phyloP scores from a whole-genome alignment of 169 alveolate species.

The Eimeria sp. region DNA sequence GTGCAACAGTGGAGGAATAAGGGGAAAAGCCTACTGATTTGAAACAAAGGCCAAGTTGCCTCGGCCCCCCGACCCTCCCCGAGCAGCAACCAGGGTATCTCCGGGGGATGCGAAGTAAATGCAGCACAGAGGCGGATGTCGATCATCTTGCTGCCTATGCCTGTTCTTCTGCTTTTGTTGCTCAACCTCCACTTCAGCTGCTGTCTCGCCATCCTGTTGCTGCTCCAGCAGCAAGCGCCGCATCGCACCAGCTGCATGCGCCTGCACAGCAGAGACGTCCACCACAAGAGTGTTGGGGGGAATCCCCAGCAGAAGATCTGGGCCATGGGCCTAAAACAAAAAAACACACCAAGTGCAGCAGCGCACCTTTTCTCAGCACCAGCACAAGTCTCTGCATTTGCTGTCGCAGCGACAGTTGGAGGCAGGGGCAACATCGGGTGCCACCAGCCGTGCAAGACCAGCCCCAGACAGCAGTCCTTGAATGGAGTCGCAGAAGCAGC shows the following conservation, averaged over 20 bases:
- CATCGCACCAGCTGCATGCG: conserved; percentile 13
- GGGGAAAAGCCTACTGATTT: background rate
- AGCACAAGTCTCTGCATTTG: background rate
- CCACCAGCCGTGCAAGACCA: conserved; percentile 3
- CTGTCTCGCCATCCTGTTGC: background rate
- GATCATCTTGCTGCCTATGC: background rate
- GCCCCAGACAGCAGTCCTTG: background rate
- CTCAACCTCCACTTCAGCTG: background rate
- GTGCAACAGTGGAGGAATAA: background rate
- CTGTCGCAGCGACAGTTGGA: background rate
- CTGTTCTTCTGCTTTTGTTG: background rate
- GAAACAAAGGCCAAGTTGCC: conserved; percentile 76
- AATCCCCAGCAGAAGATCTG: conserved; percentile 58
- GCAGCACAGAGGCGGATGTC: conserved; percentile 20
- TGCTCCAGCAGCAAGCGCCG: conserved; percentile 68
- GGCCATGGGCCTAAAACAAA: conserved; percentile 34
- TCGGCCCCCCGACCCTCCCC: conserved; percentile 67
- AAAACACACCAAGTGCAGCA: background rate
- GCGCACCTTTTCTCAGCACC: background rate
- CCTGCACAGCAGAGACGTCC: conserved; percentile 61
- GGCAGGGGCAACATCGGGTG: background rate
- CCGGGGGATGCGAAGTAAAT: conserved; percentile 62
- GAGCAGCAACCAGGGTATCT: conserved; percentile 71
- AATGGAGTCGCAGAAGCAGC: background rate
- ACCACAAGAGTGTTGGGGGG: conserved; percentile 47